Evolutionary conservation across 2,329 filamentous ascomycete species (phyloP).

Genomic region (Emergomyces pasteurianus): DNA sequence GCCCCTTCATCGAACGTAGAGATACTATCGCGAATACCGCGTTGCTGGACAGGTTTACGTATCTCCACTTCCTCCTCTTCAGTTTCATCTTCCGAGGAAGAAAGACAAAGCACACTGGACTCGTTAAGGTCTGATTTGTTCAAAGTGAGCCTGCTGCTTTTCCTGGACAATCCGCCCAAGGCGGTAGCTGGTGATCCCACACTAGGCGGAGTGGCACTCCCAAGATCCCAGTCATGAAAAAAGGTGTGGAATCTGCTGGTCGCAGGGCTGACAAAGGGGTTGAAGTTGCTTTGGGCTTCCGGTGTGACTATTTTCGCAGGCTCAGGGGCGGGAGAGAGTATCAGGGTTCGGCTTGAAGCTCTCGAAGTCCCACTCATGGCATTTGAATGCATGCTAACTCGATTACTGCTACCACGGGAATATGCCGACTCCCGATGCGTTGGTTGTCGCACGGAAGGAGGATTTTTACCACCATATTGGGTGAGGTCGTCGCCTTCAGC

Average conservation of each 20-base stretch:
- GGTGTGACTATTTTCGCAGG: constrained; percentile 1
- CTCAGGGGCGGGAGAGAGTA: not conserved
- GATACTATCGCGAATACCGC: constrained; percentile 27
- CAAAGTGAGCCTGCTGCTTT: constrained; percentile 28
- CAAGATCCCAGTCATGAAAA: constrained; percentile 13
- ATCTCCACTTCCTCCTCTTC: constrained; percentile 20
- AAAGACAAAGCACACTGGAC: constrained; percentile 37
- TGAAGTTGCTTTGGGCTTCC: not conserved
- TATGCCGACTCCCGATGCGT: not conserved
- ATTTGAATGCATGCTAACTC: constrained; percentile 1
- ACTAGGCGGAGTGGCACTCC: not conserved
- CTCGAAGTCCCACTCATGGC: constrained; percentile 1
- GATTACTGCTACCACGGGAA: constrained; percentile 3
- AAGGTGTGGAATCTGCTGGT: constrained; percentile 6
- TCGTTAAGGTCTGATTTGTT: constrained; percentile 31
- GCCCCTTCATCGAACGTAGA: constrained; percentile 29
- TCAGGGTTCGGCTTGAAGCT: constrained; percentile 5
- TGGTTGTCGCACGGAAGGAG: constrained; percentile 5
- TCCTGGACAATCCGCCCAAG: constrained; percentile 20
- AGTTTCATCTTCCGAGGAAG: constrained; percentile 36
- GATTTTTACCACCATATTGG: not conserved
- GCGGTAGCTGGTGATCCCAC: not conserved
- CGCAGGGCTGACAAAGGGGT: not conserved
- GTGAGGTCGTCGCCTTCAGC: not conserved
- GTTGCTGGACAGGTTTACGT: constrained; percentile 8